These are phyloP conservation scores for Exidia glandulosa DNA, from an alignment of 768 basidiomycete genomes.

Conservation along the genomic window DNA sequence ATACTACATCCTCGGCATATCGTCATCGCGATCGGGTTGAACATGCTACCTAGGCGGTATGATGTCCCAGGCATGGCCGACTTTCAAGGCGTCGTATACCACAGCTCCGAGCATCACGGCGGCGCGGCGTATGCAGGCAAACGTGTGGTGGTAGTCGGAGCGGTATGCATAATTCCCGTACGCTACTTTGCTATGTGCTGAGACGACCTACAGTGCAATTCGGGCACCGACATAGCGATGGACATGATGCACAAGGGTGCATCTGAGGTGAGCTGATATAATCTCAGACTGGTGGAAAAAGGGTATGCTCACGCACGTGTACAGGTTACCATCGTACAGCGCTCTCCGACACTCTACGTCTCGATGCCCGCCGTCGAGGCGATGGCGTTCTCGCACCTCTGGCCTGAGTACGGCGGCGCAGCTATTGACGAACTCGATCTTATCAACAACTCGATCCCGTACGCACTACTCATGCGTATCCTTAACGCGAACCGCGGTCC, in stretches of 20 bases:
- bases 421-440: background rate
- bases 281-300: conserved; percentile 25
- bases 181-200: background rate
- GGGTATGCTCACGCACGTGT: conserved; percentile 9
- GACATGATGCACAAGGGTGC: background rate
- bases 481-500: background rate
- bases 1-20: conserved; percentile 28
- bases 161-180: background rate
- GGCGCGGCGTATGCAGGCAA: background rate
- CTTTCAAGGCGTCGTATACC: conserved; percentile 24
- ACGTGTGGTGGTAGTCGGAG: conserved; percentile 2
- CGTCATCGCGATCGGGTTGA: conserved; percentile 26
- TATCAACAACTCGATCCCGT: too few relatives aligned
- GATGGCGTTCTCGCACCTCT: background rate
- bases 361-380: background rate
- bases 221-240: conserved; percentile 1
- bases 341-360: background rate
- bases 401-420: background rate
- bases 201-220: background rate
- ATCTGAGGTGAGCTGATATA: conserved; percentile 21
- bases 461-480: background rate
- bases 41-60: conserved; percentile 25
- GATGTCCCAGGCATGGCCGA: conserved; percentile 12
- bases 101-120: conserved; percentile 4
- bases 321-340: conserved; percentile 4